Evolutionary conservation across 2,329 filamentous ascomycete genomes (phyloP), one percentile per base, ranked within the genome.

Genomic region (Rhinocladiella similis): DNA sequence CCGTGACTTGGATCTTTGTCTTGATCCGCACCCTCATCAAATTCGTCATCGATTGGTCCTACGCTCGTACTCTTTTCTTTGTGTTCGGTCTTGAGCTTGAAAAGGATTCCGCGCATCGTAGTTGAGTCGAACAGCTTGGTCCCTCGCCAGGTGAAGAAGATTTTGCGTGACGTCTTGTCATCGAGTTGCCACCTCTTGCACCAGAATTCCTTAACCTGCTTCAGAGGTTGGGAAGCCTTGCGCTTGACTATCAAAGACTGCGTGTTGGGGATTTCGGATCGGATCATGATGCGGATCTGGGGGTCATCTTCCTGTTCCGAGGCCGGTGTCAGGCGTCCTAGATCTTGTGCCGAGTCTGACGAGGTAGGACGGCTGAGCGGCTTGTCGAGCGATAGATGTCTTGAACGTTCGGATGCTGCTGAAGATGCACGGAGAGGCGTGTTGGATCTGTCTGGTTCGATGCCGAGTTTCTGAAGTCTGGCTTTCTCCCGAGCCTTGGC

Each of bases 131-230:
- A 96, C 2, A 96, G 73, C 57, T 84, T 83, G 56, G 83, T 83
- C 22, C 83, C 81, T 61, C 86, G 86, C 87, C 90, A 96, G 0
- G 90, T 94, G 53, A 97, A 80, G 65, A 94, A 88, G 16, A 95
- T 75, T 1, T 77, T 75, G 3, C 80, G 73, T 1, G 78, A 72
- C 20, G 79, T 69, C 2, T 80, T 75, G 2, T 75, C 71, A 1
- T 75, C 71, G 46, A 84, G 80, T 1, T 70, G 70, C 67, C 92
- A 87, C 52, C 80, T 79, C 12, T 77, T 73, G 64, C 88, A 83
- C 89, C 91, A 97, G 12, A 82, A 83, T 36, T 83, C 70, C 41
- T 86, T 82, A 5, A 92, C 83, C 54, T 88, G 76, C 58, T 82
- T 81, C 5, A 97, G 75, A 2, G 81, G 77, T 66, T 90, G 88